Base-by-base conservation (phyloP, 306 rosid genomes). In the Begonia peltatifolia region DNA sequence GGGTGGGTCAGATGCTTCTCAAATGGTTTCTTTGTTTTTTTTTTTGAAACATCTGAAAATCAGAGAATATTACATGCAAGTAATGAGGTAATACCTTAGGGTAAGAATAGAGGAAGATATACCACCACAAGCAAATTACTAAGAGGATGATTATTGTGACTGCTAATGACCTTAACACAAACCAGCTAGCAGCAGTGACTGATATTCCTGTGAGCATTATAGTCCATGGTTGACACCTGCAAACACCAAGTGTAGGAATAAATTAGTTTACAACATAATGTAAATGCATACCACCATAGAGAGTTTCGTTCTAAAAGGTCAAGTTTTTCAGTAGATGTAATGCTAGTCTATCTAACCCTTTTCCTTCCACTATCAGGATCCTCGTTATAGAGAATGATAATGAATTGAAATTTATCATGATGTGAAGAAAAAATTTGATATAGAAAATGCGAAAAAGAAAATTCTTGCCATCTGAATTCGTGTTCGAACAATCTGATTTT, bases 101-200 rank as follows among this genome's bases (percentile, higher is more conserved):
- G 69, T 85, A 89, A 53, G 95, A 78, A 63, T 80, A 82, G 35
- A 85, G 74, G 62, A 89, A 89, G 63, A 85, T 78, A 70, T 74
- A 90, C 94, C 97, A 89, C 94, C 95, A 85, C 2, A 80, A 72
- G 56, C 58, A 70, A 53, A 79, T 83, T 50, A 80, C 67, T 10
- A 64, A 42, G 0, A 67, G 61, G 23, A 71, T 14, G 11, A 67
- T n/a, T 12, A 68, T 52, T 11, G 82, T 78, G 47, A 68, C 63
- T 46, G 74, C 6, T 18, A 65, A 11, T 0, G 95, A 83, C 22
- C 78, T 67, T 44, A 74, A 63, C 61, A 80, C 14, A 6, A 83
- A 63, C 94, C 96, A 80, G 59, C 90, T 87, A 74, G 64, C 47
- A 11, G 64, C 68, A 57, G 61, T 68, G 46, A 74, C 68, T 4